phyloP scores from a whole-genome alignment of 371 early-diverging fungal genomes.

The Quaeritorhiza haematococci region DNA sequence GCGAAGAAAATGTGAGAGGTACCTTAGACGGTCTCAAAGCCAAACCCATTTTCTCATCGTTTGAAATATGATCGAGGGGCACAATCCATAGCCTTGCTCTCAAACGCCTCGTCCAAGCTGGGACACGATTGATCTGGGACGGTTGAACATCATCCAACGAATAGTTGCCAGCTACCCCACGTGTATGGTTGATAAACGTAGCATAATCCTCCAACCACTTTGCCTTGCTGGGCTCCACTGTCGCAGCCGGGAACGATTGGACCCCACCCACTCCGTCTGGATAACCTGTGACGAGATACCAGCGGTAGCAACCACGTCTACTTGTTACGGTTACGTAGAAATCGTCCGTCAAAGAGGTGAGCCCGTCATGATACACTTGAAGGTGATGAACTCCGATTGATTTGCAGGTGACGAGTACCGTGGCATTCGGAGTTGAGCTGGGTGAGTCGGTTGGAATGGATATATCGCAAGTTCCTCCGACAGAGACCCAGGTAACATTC shows the following conservation, averaged over 20 bases:
- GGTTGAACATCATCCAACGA: conserved; percentile 10
- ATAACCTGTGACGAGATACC: conserved; percentile 7
- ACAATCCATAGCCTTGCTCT: no score
- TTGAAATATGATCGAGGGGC: no score
- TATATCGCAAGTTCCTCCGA: no score
- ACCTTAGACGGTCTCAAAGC: no score
- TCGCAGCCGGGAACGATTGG: neutral
- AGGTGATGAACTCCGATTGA: conserved; percentile 7
- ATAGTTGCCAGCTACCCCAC: conserved; percentile 2
- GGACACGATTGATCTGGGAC: conserved; percentile 3
- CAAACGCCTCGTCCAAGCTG: no score
- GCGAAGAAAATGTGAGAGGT: no score
- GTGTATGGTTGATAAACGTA: neutral
- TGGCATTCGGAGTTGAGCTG: conserved; percentile 2
- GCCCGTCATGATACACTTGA: conserved; percentile 8
- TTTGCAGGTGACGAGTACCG: conserved; percentile 6
- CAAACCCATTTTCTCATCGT: no score
- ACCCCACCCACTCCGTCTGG: no score
- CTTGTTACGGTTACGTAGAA: conserved; percentile 13
- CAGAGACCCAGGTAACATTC: conserved; percentile 14
- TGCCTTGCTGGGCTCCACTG: neutral
- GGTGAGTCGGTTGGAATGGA: neutral
- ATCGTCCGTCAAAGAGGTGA: conserved; percentile 12
- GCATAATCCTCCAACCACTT: neutral
- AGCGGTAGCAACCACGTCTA: conserved; percentile 8